Evolutionary conservation across 441 rosid genomes (phyloP), one percentile per base, ranked within the genome.

Genomic region (Eutrema salsugineum): DNA sequence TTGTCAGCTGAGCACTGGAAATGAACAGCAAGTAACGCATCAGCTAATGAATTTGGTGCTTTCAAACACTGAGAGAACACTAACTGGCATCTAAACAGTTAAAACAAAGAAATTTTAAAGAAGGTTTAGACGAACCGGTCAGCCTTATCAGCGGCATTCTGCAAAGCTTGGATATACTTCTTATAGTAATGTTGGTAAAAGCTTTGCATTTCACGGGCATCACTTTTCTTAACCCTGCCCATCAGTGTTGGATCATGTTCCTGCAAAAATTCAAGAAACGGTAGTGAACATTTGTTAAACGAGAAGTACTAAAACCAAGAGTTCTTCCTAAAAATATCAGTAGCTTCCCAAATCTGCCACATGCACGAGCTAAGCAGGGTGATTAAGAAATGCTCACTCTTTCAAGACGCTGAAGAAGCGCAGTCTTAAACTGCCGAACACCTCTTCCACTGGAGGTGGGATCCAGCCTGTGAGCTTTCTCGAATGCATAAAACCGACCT

Each of bases 401-500:
- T 81, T 91, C 98, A 54, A 95, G 95, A 68, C 97, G 99, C 69
- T 95, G 99, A 66, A 95, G 90, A 8, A 95, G 97, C 10, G 99
- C 98, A 70, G 98, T 95, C 83, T 93, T 95, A 78, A 95, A 95
- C 71, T 95, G 99, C 19, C 98, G 93, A 80, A 95, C 99, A 73
- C 99, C 98, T 60, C 98, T 85, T 66, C 99, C 98, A 67, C 97
- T 90, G 8, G 99, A 95, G 49, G 89, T 95, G 36, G 99, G 98
- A 75, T 95, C 99, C 88, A 95, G 62, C 79, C 87, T 86, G 63
- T 95, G 99, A 70, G 99, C 98, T 77, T 93, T 93, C 87, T 89
- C 97, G 63, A 91, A 95, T 35, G 99, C 99, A 82, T 93, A 95
- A 76, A 93, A 95, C 63, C 99, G 98, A 70, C 99, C 99, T 93